These are phyloP conservation scores for Hirsutella rhossiliensis DNA, from an alignment of 2,329 filamentous ascomycete species.

Conservation along the genomic window DNA sequence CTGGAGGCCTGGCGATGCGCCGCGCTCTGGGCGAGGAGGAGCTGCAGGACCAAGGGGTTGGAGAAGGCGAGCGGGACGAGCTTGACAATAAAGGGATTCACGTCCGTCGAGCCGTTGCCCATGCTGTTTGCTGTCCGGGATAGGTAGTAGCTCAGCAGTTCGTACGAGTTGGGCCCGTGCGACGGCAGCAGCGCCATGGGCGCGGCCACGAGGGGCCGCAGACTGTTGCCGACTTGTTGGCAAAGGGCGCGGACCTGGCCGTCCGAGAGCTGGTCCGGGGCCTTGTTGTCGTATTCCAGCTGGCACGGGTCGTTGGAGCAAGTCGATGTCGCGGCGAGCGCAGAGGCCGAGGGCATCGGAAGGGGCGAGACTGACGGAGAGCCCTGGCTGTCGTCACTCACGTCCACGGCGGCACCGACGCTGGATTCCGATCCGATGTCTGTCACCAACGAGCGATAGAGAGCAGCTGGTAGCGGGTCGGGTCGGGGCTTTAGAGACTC, in stretches of 20 bases:
- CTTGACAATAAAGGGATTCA: conserved; percentile 33
- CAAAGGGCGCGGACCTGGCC: not conserved
- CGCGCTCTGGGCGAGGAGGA: conserved; percentile 32
- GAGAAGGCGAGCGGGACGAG: conserved; percentile 32
- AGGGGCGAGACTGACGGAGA: not conserved
- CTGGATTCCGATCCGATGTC: not conserved
- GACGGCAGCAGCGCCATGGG: conserved; percentile 17
- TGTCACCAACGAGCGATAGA: not conserved
- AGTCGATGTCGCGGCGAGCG: not conserved
- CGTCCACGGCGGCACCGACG: not conserved
- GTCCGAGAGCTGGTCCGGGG: not conserved
- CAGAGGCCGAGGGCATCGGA: not conserved
- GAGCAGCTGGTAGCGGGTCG: not conserved
- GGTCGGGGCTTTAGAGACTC: not conserved
- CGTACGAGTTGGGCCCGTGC: conserved; percentile 23
- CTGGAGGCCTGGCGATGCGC: conserved; percentile 23
- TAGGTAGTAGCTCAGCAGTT: conserved; percentile 32
- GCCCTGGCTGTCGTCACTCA: not conserved
- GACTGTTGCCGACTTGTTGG: not conserved
- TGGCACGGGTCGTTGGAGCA: not conserved
- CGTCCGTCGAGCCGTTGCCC: conserved; percentile 32
- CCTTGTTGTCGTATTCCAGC: not conserved
- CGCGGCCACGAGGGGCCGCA: conserved; percentile 9
- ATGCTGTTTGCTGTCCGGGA: conserved; percentile 31
- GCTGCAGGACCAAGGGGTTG: conserved; percentile 30